Evolutionary conservation across 75 land plant species (phyloP).

Genomic region (Sequoiadendron giganteum): DNA sequence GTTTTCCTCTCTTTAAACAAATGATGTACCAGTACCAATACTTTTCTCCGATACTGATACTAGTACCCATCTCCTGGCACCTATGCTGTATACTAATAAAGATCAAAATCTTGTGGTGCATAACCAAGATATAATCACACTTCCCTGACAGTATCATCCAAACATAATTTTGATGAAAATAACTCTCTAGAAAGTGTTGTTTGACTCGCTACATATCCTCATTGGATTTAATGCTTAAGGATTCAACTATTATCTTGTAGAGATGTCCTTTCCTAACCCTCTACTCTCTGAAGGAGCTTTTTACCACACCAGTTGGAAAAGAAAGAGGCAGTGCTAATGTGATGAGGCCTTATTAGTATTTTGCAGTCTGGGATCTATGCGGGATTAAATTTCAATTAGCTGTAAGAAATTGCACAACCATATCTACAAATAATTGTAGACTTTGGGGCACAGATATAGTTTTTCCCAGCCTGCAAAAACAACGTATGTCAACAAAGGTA

Average conservation of each 20-base stretch:
- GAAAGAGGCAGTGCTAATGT: too few species aligned
- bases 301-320: too few species aligned
- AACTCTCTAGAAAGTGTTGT: background rate
- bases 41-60: too few species aligned
- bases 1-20: too few species aligned
- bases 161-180: background rate
- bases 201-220: background rate
- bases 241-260: background rate
- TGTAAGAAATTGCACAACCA: background rate
- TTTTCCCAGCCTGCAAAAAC: background rate
- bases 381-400: background rate
- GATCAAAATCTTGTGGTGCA: background rate
- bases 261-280: background rate
- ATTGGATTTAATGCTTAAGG: background rate
- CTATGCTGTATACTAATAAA: background rate
- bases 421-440: background rate
- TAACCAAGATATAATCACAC: too few species aligned
- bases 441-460: background rate
- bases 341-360: too few species aligned
- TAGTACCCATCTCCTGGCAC: too few species aligned
- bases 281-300: background rate
- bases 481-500: background rate
- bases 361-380: too few species aligned
- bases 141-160: too few species aligned
- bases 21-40: too few species aligned